phyloP scores from a whole-genome alignment of 1,139 yeast species.

The Candida neerlandica region DNA sequence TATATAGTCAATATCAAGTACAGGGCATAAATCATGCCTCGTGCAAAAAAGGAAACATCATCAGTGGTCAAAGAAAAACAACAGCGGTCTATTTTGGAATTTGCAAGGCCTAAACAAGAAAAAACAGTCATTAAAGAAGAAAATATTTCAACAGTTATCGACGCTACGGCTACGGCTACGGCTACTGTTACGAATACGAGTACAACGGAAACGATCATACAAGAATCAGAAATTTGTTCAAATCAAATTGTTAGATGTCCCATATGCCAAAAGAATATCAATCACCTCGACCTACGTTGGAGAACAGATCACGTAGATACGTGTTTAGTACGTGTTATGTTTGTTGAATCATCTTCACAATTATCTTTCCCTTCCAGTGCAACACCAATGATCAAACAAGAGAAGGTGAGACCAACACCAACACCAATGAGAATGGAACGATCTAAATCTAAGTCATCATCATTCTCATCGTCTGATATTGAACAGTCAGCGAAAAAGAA shows the following conservation, averaged over 20 bases:
- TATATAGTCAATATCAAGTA: neutral
- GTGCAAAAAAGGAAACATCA: neutral
- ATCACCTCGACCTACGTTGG: slow-evolving; percentile 28
- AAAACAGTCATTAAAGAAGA: slow-evolving; percentile 12
- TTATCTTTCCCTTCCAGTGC: neutral
- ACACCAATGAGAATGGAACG: neutral
- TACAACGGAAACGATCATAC: neutral
- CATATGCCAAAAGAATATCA: slow-evolving; percentile 18
- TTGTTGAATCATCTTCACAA: slow-evolving; percentile 13
- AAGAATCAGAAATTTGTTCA: neutral
- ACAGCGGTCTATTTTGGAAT: slow-evolving; percentile 10
- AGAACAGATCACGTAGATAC: slow-evolving; percentile 62
- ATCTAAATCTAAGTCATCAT: slow-evolving; percentile 8
- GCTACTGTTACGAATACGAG: neutral
- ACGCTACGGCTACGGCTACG: neutral
- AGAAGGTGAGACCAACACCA: slow-evolving; percentile 3
- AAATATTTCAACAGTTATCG: neutral
- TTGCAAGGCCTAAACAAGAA: neutral
- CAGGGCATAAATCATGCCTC: slow-evolving; percentile 1
- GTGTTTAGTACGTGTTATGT: slow-evolving; percentile 37
- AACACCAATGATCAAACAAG: neutral
- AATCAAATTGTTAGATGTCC: slow-evolving; percentile 20
- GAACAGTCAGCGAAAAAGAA: slow-evolving; percentile 16
- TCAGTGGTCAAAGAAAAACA: slow-evolving; percentile 1
- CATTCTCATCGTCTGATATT: slow-evolving; percentile 4